Base-by-base conservation (phyloP, 768 basidiomycete genomes). In the Paxillus ammoniavirescens region DNA sequence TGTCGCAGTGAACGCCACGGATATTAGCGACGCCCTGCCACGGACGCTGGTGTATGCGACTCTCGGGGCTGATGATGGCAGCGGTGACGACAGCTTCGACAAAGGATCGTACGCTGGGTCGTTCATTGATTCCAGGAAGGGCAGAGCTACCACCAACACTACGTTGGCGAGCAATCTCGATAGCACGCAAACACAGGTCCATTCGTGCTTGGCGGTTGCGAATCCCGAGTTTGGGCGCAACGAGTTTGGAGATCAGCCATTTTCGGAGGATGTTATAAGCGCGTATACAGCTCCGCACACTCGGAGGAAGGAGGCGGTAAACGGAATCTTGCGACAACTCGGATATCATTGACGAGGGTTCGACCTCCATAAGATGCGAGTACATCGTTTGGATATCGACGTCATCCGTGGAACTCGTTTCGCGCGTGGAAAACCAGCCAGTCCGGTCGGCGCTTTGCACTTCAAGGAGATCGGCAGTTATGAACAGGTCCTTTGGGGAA, bases 341-440 rank as follows among this genome's bases (percentile, higher is more conserved):
- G 6, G 86, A 82, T 42, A 91, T 83, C 65, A 90, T 70, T 12
- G 81, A 72, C 0, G 91, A 89, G 1, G 87, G 84, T 60, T 87
- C 83, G 38, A 91, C 78, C 40, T 90, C 85, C 58, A 81, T 78
- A 33, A 93, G 69, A 60, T 89, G 82, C 3, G 83, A 79, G 66
- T 89, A 86, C 58, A 93, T 85, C 21, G 81, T 86, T 65, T 93
- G 89, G 43, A 93, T 84, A 57, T 91, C 88, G n/a, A 84, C 75
- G 3, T 77, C 73, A 44, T 93, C 91, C 44, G 73, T 67, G 0
- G 76, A 70, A 14, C 69, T 70, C 0, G 74, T 65, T n/a, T 92
- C 90, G 49, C 82, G 75, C 31, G 72, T 50, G 13, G 67, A 57
- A 68, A 91, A 89, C 91, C 91, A 93, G 3, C 88, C 91, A 2